Evolutionary conservation across 73 alveolate species (phyloP), one percentile per base, ranked within the genome.

Genomic region (Paramecium sonneborni): DNA sequence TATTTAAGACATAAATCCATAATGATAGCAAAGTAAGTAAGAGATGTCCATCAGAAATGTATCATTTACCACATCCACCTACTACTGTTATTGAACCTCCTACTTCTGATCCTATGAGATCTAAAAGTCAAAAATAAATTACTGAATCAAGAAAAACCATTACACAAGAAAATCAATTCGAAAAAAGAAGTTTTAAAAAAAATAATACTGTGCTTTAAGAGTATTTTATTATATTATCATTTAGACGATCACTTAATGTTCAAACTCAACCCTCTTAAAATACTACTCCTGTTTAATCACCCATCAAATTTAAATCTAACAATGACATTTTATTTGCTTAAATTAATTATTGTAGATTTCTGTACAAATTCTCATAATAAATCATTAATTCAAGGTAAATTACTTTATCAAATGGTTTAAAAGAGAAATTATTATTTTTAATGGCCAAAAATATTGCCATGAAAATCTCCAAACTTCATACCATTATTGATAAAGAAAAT

Each of bases 321-420:
- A 82, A 88, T 34, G 74, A 88, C 30, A 70, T 88, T 28, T 24
- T 88, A 37, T 82, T 88, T 41, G 74, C 94, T 15, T 21, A 88
- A 52, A 88, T 88, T 11, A 88, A 88, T 38, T 88, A 57, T 38
- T 88, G 94, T 44, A 76, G 94, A 43, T 88, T 88, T 41, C 74
- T 88, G 20, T 88, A 88, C 70, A 88, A 82, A 70, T 72, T 88
- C 48, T 70, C 94, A 0, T 69, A 88, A 72, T 39, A 88, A 88
- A 30, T 39, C 28, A 70, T 88, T 76, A 48, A 76, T 69, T 35
- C 67, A 88, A 44, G 74, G 85, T 21, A 23, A 23, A 43, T 76
- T 26, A 39, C 28, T 70, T 43, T 41, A 57, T 43, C 85, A 3
- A 57, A 38, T 18, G 90, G 94, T 6, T 44, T 88, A 15, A 88